phyloP scores from a whole-genome alignment of 192 early-diverging fungal genomes.

The Glomus cerebriforme region DNA sequence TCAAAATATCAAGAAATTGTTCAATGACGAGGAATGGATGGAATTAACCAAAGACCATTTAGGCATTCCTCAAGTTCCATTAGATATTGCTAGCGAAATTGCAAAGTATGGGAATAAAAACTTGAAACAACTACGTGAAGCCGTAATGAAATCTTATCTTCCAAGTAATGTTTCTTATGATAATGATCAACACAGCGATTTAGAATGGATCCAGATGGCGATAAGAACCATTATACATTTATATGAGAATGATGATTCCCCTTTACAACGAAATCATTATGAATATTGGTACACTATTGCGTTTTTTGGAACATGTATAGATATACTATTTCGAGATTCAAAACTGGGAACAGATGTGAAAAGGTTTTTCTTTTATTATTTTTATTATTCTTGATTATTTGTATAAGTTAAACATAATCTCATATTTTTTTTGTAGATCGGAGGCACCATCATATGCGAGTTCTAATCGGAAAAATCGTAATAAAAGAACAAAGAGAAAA shows the following conservation, averaged over 20 bases:
- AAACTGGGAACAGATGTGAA: background rate
- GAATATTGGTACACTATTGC: too few relatives aligned
- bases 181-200: background rate
- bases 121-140: background rate
- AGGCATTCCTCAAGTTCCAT: constrained; percentile 8
- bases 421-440: constrained; percentile 14
- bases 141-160: constrained; percentile 20
- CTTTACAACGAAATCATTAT: too few relatives aligned
- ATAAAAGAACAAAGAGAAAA: constrained; percentile 20
- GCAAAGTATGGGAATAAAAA: constrained; percentile 12
- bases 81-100: background rate
- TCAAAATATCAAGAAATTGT: constrained; percentile 6
- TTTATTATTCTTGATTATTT: background rate
- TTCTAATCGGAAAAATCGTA: constrained; percentile 21
- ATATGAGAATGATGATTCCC: too few relatives aligned
- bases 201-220: too few relatives aligned
- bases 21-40: constrained; percentile 19
- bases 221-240: too few relatives aligned
- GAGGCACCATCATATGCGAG: background rate
- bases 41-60: constrained; percentile 25
- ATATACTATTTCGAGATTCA: too few relatives aligned
- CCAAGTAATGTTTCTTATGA: constrained; percentile 7
- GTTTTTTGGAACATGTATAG: too few relatives aligned
- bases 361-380: constrained; percentile 1
- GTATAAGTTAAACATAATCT: background rate